Evolutionary conservation across 345 rosid species (phyloP), one percentile per base, ranked within the genome.

Genomic region (Pistacia vera): DNA sequence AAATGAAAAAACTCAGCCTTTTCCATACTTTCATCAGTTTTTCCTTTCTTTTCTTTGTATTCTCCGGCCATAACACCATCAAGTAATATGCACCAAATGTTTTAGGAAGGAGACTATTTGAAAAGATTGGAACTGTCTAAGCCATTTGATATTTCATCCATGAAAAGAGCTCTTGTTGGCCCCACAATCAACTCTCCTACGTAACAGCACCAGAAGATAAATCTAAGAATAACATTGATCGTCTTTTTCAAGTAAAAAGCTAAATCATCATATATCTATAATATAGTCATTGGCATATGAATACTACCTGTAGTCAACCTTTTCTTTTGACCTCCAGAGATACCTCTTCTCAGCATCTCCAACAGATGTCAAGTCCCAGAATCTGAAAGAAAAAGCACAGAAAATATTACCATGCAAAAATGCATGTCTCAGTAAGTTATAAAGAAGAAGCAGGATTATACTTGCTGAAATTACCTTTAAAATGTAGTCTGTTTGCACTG

Each of bases 121-220:
- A 54, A 73, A 84, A 2, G 91, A 8, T 87, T 81, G 59, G 87
- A 85, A 78, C 86, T 85, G 78, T 88, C 91, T 51, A 85, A 75
- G 59, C 89, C 89, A 13, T 81, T 88, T 22, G 91, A 88, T 60
- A 85, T 88, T 72, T 85, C 91, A 75, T 88, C 90, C 89, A 88
- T 88, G 67, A 88, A 83, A 5, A 88, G 64, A 46, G 83, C 78
- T 59, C 82, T 82, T n/a, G 83, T 74, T 13, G 91, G 91, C 11
- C 91, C 86, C 16, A 87, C 91, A 12, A 82, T 83, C 82, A 85
- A 81, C 77, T 87, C 91, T 11, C 87, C 88, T 85, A 63, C 28
- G 64, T 73, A 18, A 68, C 48, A 46, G 2, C 17, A 44, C 54
- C 75, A 61, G 30, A 51, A 48, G 56, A 67, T 4, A 49, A 67